Evolutionary conservation across 2,329 filamentous ascomycete genomes (phyloP).

Genomic region (Fusarium nisikadoi): DNA sequence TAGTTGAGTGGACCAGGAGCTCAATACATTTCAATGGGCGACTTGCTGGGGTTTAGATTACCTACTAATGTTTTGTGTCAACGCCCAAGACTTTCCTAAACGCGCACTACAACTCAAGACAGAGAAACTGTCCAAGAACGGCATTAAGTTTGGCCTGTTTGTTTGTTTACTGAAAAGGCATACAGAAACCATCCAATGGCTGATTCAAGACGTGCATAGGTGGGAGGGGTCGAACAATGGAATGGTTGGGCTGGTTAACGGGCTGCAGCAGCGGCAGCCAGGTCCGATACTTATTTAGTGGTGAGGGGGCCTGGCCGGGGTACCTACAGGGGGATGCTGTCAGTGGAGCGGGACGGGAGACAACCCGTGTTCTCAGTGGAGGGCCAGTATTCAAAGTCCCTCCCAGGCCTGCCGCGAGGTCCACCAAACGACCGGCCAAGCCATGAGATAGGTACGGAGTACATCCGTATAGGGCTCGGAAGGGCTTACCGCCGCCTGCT

Average conservation of each 20-base stretch:
- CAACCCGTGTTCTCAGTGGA: conserved; percentile 33
- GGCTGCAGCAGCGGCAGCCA: conserved; percentile 20
- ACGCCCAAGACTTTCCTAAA: conserved; percentile 18
- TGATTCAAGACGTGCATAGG: background rate
- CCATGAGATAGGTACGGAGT: conserved; percentile 23
- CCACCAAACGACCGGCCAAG: conserved; percentile 29
- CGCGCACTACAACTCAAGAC: background rate
- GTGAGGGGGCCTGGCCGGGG: conserved; percentile 14
- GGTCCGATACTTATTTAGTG: conserved; percentile 20
- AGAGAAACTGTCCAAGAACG: background rate
- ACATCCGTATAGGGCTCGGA: conserved; percentile 2
- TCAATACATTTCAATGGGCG: conserved; percentile 22
- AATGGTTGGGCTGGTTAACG: conserved; percentile 23
- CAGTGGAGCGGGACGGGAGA: conserved; percentile 37
- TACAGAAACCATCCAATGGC: conserved; percentile 10
- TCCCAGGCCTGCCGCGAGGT: conserved; percentile 23
- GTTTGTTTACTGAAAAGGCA: conserved; percentile 5
- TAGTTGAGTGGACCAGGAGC: conserved; percentile 18
- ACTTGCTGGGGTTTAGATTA: background rate
- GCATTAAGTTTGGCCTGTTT: background rate
- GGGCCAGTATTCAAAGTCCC: conserved; percentile 28
- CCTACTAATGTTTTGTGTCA: conserved; percentile 1
- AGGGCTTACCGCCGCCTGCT: background rate
- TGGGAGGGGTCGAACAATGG: conserved; percentile 11
- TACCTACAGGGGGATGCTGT: conserved; percentile 30